Evolutionary conservation across 2,329 filamentous ascomycete species (phyloP), one percentile per base, ranked within the genome.

Genomic region (Penicillium sp.): DNA sequence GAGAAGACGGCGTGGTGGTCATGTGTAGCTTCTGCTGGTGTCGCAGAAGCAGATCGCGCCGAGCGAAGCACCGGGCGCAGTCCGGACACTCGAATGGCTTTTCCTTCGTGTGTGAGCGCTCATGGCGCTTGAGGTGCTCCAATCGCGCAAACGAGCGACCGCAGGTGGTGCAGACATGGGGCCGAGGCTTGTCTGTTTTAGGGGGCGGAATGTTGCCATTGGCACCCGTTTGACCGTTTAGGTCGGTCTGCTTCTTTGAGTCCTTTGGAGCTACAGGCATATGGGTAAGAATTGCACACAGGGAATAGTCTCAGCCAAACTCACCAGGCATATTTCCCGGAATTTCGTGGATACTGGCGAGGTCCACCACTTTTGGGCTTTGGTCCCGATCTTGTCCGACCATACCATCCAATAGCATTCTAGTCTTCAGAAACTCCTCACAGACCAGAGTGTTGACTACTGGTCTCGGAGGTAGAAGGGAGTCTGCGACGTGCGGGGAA

Each of bases 11-110:
- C 0, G 92, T 92, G 13, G 91, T 90, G 27, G 91, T 91, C 82
- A 96, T 91, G 74, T 99, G 94, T 47, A 99, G 84, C 81, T 99
- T 99, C 81, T 99, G 94, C 82, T 99, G 94, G 77, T 99, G 94
- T 58, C 94, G 87, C 64, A 99, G 80, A 54, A 99, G 83, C 65
- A 99, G 78, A 75, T 99, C 94, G 64, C 94, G 87, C 60, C 94
- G 87, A 59, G 94, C 94, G 76, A 99, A 99, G 78, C 94, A 97
- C 77, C 94, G 82, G 38, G 91, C 84, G 76, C 94, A 99, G 75
- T 97, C 91, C 29, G 91, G 91, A 70, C 94, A 99, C 76, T 97
- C 92, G 68, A 99, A 99, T 1, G 94, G 94, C 81, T 99, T 99
- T 78, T 99, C 92, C 75, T 99, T 97, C 44, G 92, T 97, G 73